Evolutionary conservation across 495 filamentous ascomycete genomes (phyloP).

Genomic region (Penicillium dipodomyicola): DNA sequence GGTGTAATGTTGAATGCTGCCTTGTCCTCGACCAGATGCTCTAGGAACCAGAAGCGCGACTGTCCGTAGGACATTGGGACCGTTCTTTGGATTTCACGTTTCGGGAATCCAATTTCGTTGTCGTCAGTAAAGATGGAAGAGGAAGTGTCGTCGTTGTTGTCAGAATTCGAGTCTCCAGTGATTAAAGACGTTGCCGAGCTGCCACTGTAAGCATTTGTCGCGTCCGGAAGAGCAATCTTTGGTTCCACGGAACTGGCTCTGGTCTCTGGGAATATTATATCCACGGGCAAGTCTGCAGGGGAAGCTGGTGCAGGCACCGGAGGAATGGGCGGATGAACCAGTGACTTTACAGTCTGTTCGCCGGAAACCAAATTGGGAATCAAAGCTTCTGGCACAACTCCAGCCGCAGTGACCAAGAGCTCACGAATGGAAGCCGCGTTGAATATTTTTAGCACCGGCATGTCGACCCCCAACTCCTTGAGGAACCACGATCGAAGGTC

Average conservation of each 20-base stretch:
- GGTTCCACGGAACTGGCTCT: slow-evolving; percentile 3
- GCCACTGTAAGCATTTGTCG: slow-evolving; percentile 5
- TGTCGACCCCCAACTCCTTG: slow-evolving; percentile 40
- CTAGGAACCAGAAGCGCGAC: slow-evolving; percentile 49
- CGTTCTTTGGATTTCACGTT: slow-evolving; percentile 5
- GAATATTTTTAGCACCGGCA: slow-evolving; percentile 51
- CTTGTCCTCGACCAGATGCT: slow-evolving; percentile 30
- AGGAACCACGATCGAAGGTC: slow-evolving; percentile 57
- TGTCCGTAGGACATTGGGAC: slow-evolving; percentile 39
- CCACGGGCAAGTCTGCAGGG: background rate
- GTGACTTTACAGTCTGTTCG: background rate
- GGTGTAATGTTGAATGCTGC: slow-evolving; percentile 36
- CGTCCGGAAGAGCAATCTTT: slow-evolving; percentile 10
- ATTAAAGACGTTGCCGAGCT: slow-evolving; percentile 17
- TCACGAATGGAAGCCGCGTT: slow-evolving; percentile 23
- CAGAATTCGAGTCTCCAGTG: slow-evolving; percentile 19
- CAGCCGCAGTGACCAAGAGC: slow-evolving; percentile 13
- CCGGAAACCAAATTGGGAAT: slow-evolving; percentile 13
- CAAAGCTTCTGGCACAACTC: slow-evolving; percentile 8
- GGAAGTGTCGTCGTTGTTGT: slow-evolving; percentile 14
- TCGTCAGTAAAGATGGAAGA: slow-evolving; percentile 11
- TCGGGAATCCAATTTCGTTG: background rate
- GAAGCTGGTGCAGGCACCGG: background rate
- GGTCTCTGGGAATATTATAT: background rate
- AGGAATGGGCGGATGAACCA: background rate